A percentile compares a stretch with the other conserved stretches of the same genome.
These are phyloP conservation scores for Kodamaea derodonti DNA, from an alignment of 1,139 yeast species.

Conservation along the genomic window DNA sequence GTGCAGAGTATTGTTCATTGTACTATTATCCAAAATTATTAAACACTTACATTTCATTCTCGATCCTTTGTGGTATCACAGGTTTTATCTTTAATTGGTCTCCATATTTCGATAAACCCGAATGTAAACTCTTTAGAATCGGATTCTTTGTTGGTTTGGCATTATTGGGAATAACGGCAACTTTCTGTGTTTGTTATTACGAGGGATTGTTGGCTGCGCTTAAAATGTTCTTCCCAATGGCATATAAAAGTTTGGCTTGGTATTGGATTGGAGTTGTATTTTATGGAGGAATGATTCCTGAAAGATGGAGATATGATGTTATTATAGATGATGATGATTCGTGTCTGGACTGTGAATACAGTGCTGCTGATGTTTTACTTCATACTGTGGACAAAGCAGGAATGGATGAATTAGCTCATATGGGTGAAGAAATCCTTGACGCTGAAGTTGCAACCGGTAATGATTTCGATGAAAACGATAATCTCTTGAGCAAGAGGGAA, in stretches of 20 bases:
- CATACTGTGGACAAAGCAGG: slow-evolving; percentile 39
- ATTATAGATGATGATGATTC: slow-evolving; percentile 41
- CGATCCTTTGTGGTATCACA: slow-evolving; percentile 61
- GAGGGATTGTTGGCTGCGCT: slow-evolving; percentile 56
- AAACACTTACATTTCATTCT: slow-evolving; percentile 51
- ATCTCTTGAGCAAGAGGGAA: not conserved
- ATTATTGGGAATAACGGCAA: slow-evolving; percentile 66
- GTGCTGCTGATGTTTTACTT: slow-evolving; percentile 31
- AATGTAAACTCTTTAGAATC: slow-evolving; percentile 74
- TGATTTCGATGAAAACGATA: not conserved
- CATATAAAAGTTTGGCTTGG: slow-evolving; percentile 63
- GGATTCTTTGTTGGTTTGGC: slow-evolving; percentile 83
- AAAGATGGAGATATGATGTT: slow-evolving; percentile 73
- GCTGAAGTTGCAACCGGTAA: slow-evolving; percentile 1
- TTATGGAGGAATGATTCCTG: slow-evolving; percentile 87
- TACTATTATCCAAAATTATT: slow-evolving; percentile 55
- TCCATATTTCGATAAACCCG: slow-evolving; percentile 83
- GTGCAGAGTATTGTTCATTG: slow-evolving; percentile 80
- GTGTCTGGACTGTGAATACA: slow-evolving; percentile 15
- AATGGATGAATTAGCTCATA: slow-evolving; percentile 40
- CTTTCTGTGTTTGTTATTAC: slow-evolving; percentile 50
- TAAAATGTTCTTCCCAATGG: slow-evolving; percentile 56
- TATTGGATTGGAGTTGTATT: slow-evolving; percentile 81
- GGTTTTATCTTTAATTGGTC: slow-evolving; percentile 89
- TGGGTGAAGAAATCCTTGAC: slow-evolving; percentile 36